Conservation (phyloP, 2,329 filamentous ascomycete species). For the Penicillium thymicola region DNA sequence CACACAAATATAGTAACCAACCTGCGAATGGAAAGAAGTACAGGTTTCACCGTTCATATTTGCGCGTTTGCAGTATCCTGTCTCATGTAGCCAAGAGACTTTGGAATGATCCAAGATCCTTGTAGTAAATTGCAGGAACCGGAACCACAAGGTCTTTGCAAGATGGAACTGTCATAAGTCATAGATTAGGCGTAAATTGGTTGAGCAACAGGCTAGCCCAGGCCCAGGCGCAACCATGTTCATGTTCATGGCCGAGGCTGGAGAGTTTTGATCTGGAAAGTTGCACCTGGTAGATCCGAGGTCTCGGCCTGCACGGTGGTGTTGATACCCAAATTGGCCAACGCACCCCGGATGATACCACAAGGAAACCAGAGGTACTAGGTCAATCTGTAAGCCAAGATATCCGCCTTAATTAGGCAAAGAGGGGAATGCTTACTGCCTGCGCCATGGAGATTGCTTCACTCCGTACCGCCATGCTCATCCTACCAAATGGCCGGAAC, state of each 20-base stretch:
- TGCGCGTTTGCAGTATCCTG: neutral
- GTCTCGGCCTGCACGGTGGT: slow-evolving; percentile 91
- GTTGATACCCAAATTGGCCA: slow-evolving; percentile 86
- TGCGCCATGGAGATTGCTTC: slow-evolving; percentile 73
- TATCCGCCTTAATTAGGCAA: neutral
- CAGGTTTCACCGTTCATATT: slow-evolving; percentile 4
- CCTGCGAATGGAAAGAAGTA: slow-evolving; percentile 18
- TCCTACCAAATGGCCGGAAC: slow-evolving; percentile 83
- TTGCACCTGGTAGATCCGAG: slow-evolving; percentile 78
- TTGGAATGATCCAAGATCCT: neutral
- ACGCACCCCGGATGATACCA: slow-evolving; percentile 84
- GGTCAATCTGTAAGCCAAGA: neutral
- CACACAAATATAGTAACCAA: slow-evolving; percentile 17
- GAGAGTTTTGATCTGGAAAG: slow-evolving; percentile 92
- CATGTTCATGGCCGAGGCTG: slow-evolving; percentile 59
- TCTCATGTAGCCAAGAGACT: neutral
- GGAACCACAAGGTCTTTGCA: neutral
- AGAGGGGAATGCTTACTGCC: slow-evolving; percentile 56
- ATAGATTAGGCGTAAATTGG: neutral
- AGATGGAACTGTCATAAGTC: neutral
- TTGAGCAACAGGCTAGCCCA: neutral
- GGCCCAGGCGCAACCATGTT: slow-evolving; percentile 5
- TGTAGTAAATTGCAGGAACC: neutral
- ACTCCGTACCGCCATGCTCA: slow-evolving; percentile 77
- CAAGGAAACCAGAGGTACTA: slow-evolving; percentile 95